Conservation (phyloP, 306 rosid species). For the Coriaria nepalensis region DNA sequence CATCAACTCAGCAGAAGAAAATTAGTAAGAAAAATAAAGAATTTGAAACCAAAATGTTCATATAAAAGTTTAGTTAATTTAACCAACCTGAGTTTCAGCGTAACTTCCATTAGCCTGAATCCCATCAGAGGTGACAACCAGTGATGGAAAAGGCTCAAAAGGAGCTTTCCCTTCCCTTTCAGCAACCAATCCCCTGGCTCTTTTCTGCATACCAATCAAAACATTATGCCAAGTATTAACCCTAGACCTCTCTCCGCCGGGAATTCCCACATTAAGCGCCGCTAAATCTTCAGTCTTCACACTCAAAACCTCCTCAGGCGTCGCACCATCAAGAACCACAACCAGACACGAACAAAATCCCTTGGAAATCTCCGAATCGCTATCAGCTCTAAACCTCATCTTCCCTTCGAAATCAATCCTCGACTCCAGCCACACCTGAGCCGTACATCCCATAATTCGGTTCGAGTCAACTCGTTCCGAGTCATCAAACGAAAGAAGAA, state of each 20-base stretch:
- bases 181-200: constrained; percentile 54
- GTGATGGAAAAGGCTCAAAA: constrained; percentile 64
- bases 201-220: constrained; percentile 69
- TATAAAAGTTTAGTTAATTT: background rate
- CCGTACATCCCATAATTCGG: constrained; percentile 97
- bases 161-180: constrained; percentile 46
- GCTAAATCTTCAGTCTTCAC: constrained; percentile 54
- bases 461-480: constrained; percentile 39
- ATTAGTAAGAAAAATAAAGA: no score
- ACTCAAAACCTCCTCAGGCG: constrained; percentile 51
- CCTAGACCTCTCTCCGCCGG: constrained; percentile 49
- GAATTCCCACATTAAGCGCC: constrained; percentile 51
- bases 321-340: constrained; percentile 54
- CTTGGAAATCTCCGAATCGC: constrained; percentile 75
- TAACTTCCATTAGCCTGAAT: constrained; percentile 68
- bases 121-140: constrained; percentile 51
- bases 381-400: constrained; percentile 58
- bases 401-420: constrained; percentile 42
- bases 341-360: constrained; percentile 76
- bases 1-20: no score
- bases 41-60: no score
- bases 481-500: constrained; percentile 27
- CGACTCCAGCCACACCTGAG: constrained; percentile 75
- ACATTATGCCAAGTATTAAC: constrained; percentile 93
- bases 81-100: constrained; percentile 87